Conservation (phyloP, 129 eudicot genomes). For the Tagetes patula region DNA sequence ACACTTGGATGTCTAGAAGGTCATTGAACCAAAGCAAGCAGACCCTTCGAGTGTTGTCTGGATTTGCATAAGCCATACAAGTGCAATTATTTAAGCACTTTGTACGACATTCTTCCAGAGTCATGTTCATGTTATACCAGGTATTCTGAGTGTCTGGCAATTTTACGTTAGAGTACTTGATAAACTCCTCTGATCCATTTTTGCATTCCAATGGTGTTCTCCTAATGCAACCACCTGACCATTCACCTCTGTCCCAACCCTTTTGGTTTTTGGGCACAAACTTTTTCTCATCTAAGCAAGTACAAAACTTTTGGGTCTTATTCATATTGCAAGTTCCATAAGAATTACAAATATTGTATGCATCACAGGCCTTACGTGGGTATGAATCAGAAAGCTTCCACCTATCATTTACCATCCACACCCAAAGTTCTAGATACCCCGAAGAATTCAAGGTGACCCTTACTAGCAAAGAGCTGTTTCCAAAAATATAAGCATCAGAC, state of each 20-base stretch:
- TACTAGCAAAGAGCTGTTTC: neutral
- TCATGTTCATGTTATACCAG: neutral
- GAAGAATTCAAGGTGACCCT: neutral
- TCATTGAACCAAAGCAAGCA: neutral
- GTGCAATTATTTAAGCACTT: neutral
- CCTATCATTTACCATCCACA: neutral
- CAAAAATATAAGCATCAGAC: neutral
- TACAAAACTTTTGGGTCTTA: neutral
- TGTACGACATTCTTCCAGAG: neutral
- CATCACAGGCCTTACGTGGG: neutral
- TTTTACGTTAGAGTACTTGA: neutral
- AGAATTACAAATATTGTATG: neutral
- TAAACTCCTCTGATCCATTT: neutral
- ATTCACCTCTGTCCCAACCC: neutral
- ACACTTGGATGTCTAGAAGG: neutral
- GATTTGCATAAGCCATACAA: neutral
- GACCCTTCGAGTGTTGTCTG: neutral
- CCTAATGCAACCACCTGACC: slow-evolving; percentile 1
- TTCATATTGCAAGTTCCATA: neutral
- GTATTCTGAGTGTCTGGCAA: neutral
- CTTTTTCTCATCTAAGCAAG: slow-evolving; percentile 2
- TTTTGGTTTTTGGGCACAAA: neutral
- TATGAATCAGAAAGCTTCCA: neutral
- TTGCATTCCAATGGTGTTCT: neutral
- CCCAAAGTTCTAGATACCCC: neutral